Conservation (phyloP, 2,329 filamentous ascomycete species). For the Tolypocladium sp. region DNA sequence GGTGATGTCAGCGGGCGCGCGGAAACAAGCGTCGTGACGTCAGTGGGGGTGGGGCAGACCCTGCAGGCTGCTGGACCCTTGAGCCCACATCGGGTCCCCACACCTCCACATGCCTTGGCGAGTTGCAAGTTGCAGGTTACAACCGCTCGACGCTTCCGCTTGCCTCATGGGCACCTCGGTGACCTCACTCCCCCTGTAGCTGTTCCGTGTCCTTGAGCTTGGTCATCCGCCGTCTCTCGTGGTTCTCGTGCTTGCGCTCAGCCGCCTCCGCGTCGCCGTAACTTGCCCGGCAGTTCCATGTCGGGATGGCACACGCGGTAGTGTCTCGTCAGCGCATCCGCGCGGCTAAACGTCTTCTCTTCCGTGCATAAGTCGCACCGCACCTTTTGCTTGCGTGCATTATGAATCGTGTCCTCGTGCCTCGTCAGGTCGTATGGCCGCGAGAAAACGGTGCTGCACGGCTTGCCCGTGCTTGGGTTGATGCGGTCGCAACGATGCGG, state of each 20-base stretch:
- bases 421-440: slow-evolving; percentile 92
- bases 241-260: slow-evolving; percentile 2
- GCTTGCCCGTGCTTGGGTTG: slow-evolving; percentile 90
- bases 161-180: too few relatives aligned
- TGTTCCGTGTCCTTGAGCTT: too few relatives aligned
- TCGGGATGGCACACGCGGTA: slow-evolving; percentile 93
- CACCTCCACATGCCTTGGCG: not conserved
- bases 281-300: slow-evolving; percentile 66
- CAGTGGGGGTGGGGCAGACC: slow-evolving; percentile 10
- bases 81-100: slow-evolving; percentile 8
- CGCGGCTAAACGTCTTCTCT: slow-evolving; percentile 93
- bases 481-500: slow-evolving; percentile 89
- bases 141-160: not conserved
- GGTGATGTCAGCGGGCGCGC: slow-evolving; percentile 15
- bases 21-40: slow-evolving; percentile 15
- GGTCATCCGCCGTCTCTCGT: not conserved
- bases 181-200: too few relatives aligned
- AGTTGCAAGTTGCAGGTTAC: not conserved
- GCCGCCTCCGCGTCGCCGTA: slow-evolving; percentile 22
- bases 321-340: slow-evolving; percentile 88
- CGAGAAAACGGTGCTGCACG: slow-evolving; percentile 90
- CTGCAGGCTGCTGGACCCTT: slow-evolving; percentile 17
- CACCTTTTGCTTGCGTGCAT: slow-evolving; percentile 87
- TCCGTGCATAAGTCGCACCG: slow-evolving; percentile 88
- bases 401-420: slow-evolving; percentile 97